Evolutionary conservation across 1,284 basidiomycete genomes (phyloP).

Genomic region (Cerrena zonata): DNA sequence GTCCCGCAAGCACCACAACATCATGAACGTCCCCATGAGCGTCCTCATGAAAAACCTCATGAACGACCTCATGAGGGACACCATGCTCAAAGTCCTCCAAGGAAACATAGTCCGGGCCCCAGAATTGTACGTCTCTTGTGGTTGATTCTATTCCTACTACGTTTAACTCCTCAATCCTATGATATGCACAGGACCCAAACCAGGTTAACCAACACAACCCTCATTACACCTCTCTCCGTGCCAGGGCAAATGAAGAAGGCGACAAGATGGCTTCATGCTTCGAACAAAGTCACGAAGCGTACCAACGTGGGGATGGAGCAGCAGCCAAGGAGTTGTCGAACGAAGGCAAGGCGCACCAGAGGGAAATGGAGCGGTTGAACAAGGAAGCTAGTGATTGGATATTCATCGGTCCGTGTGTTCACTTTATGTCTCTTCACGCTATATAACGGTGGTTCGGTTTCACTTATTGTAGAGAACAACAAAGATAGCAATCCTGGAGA

Average conservation of each 20-base stretch:
- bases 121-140: conserved; percentile 13
- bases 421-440: neutral
- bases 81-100: neutral
- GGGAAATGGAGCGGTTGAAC: conserved; percentile 78
- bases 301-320: conserved; percentile 67
- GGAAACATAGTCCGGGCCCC: neutral
- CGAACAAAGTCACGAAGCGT: conserved; percentile 64
- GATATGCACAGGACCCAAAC: conserved; percentile 45
- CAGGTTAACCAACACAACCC: conserved; percentile 65
- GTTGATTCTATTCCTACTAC: conserved; percentile 1
- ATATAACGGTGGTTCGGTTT: neutral
- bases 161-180: neutral
- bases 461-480: conserved; percentile 67
- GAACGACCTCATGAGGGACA: neutral
- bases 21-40: conserved; percentile 1
- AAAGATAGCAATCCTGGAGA: conserved; percentile 67
- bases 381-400: conserved; percentile 87
- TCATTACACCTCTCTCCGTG: conserved; percentile 65
- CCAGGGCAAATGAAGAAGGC: conserved; percentile 69
- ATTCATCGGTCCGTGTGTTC: conserved; percentile 53
- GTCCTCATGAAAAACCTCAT: neutral
- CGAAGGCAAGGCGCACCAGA: conserved; percentile 78
- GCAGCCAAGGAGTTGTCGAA: conserved; percentile 79
- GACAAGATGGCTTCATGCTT: conserved; percentile 69
- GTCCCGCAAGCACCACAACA: neutral